A percentile compares a stretch with the other conserved stretches of the same genome.
These are phyloP conservation scores for Carex scoparia DNA, from an alignment of 176 grass and related monocot species.

Conservation along the genomic window DNA sequence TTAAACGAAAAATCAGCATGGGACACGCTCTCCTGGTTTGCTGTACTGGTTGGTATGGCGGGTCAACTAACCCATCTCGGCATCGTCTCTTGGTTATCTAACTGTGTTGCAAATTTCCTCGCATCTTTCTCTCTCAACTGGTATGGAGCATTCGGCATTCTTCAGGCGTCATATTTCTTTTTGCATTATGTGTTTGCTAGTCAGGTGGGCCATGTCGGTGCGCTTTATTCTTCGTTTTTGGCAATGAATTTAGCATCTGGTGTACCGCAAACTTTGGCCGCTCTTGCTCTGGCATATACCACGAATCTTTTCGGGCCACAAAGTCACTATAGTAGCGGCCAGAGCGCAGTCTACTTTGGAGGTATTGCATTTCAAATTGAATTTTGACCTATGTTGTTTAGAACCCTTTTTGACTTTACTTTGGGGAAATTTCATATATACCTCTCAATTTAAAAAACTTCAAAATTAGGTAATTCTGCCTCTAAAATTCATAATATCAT, in stretches of 20 bases:
- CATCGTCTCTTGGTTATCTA: conserved; percentile 81
- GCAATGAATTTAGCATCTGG: conserved; percentile 76
- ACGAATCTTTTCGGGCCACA: conserved; percentile 76
- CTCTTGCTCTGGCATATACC: conserved; percentile 68
- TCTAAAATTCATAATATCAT: no score
- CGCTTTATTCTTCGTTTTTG: conserved; percentile 73
- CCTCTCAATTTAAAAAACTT: no score
- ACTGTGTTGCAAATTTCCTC: conserved; percentile 61
- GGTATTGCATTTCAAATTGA: conserved; percentile 37
- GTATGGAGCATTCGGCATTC: conserved; percentile 62
- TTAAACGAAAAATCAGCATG: conserved; percentile 83
- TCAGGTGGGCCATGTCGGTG: conserved; percentile 79
- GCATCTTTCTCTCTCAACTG: conserved; percentile 64
- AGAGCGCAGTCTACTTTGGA: conserved; percentile 89
- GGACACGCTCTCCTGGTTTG: conserved; percentile 87
- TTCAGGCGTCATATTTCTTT: conserved; percentile 67
- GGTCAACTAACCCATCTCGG: conserved; percentile 70
- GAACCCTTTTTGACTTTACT: not conserved
- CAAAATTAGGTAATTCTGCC: no score
- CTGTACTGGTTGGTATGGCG: conserved; percentile 82
- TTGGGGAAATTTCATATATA: no score
- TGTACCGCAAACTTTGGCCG: conserved; percentile 56
- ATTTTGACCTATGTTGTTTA: not conserved
- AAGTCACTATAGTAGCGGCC: conserved; percentile 83
- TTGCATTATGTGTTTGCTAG: conserved; percentile 93